A percentile compares a stretch with the other conserved stretches of the same genome.
Conservation (phyloP, 192 early-diverging fungal genomes). For the Coemansia sp. region DNA sequence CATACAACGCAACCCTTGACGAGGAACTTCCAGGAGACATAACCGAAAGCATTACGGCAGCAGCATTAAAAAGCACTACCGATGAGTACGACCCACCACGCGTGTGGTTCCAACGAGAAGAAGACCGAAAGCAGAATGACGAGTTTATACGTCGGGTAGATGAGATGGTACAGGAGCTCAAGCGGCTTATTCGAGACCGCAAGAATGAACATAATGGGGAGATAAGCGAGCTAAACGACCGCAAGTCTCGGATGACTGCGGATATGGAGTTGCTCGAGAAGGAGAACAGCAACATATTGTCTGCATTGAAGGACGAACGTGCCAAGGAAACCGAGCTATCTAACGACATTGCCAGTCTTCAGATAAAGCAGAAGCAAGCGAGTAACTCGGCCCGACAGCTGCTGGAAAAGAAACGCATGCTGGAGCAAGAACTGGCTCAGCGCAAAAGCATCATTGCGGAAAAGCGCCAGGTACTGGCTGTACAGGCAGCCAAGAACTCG, state of each 20-base stretch:
- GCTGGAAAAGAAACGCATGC: constrained; percentile 29
- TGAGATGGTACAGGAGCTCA: constrained; percentile 48
- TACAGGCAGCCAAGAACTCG: constrained; percentile 53
- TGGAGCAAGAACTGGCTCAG: constrained; percentile 54
- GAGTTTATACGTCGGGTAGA: constrained; percentile 45
- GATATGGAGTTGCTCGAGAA: constrained; percentile 43
- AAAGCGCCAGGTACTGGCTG: constrained; percentile 49
- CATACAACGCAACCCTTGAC: constrained; percentile 11
- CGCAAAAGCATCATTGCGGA: constrained; percentile 54
- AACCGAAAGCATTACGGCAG: constrained; percentile 20
- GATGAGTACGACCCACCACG: constrained; percentile 52
- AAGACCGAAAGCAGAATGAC: constrained; percentile 42
- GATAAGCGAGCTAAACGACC: constrained; percentile 21
- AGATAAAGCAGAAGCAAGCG: constrained; percentile 47
- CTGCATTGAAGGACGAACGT: constrained; percentile 53
- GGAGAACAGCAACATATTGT: constrained; percentile 42
- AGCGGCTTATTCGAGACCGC: constrained; percentile 42
- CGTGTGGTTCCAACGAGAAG: constrained; percentile 50
- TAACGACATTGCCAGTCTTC: constrained; percentile 40
- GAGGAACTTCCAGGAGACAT: constrained; percentile 37
- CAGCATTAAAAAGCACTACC: constrained; percentile 21
- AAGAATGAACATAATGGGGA: constrained; percentile 22
- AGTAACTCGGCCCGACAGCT: constrained; percentile 29
- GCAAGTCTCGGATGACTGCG: constrained; percentile 29
- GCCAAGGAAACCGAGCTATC: constrained; percentile 50